Evolutionary conservation across 2,329 filamentous ascomycete genomes (phyloP), one percentile per base, ranked within the genome.

Genomic region (Curvularia spicifera): DNA sequence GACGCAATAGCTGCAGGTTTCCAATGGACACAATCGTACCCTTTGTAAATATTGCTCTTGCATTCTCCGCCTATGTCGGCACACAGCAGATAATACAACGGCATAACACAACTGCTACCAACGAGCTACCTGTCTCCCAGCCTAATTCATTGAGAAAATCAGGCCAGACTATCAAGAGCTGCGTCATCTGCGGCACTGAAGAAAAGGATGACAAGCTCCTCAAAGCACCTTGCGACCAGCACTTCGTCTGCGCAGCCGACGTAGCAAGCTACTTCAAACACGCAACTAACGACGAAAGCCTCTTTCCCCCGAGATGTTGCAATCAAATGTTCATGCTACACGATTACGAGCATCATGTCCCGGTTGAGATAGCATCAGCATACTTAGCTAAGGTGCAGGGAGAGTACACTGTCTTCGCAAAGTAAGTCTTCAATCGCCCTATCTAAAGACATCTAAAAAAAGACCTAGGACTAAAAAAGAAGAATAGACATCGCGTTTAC

Each of bases 261-360:
- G 42, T 74, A 10, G 53, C 51, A 3, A 57, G 57, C 22, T 68
- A 62, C 50, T 74, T 74, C 52, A 44, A 61, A 33, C 61, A 64
- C n/a, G 73, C 72, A 3, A 66, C 66, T 1, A 52, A 65, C 3
- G 65, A 67, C 47, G 72, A 75, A 54, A 68, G 61, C 35, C 51
- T 71, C 0, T 75, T 68, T 44, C 72, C 71, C 6, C 70, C 71
- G 8, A 61, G 62, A 37, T 75, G 73, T 60, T 75, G 73, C 57
- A 53, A 39, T 1, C 52, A 65, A 9, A 57, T 71, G 8, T 60
- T 75, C 20, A 29, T 67, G 6, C 61, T 73, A 12, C 60, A 64
- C 2, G 56, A 68, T 1, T 75, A 63, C 28, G 64, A 68, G 39
- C 51, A 65, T 6, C 43, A 67, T 33, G 37, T 75, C 1, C 63